Conservation (phyloP, 768 basidiomycete species). For the Hericium coralloides region DNA sequence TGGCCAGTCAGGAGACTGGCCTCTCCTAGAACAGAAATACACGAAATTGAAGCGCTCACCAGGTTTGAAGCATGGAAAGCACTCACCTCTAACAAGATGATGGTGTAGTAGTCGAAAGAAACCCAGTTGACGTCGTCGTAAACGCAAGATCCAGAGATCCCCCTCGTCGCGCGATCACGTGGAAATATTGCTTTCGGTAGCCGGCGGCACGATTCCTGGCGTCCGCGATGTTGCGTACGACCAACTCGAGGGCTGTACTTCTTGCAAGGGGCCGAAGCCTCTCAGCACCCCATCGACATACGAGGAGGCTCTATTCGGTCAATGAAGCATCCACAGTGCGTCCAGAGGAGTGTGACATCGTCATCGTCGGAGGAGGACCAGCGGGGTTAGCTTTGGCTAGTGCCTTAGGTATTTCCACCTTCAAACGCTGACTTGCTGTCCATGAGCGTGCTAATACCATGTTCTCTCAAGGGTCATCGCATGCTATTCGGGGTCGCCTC, state of each 20-base stretch:
- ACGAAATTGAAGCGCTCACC: background rate
- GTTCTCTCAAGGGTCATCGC: conserved; percentile 39
- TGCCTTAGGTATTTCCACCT: conserved; percentile 56
- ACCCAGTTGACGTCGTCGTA: too few species aligned
- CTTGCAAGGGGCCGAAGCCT: background rate
- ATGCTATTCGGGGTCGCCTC: conserved; percentile 39
- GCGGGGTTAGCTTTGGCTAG: conserved; percentile 84
- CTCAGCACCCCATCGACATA: background rate
- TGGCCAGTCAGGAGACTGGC: background rate
- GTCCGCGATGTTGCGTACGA: background rate
- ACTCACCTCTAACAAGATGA: background rate
- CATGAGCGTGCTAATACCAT: background rate
- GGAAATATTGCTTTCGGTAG: background rate
- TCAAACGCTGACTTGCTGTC: background rate
- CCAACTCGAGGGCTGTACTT: background rate
- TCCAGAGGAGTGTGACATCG: conserved; percentile 66
- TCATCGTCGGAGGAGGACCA: conserved; percentile 93
- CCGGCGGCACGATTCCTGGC: background rate
- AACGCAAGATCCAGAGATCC: too few species aligned
- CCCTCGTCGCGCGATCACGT: too few species aligned
- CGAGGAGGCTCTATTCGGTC: too few species aligned
- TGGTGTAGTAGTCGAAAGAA: too few species aligned
- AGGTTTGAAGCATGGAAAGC: background rate
- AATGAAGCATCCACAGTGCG: background rate
- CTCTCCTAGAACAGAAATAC: background rate